Conservation (phyloP, 768 basidiomycete genomes). For the Tulasnella sp. region DNA sequence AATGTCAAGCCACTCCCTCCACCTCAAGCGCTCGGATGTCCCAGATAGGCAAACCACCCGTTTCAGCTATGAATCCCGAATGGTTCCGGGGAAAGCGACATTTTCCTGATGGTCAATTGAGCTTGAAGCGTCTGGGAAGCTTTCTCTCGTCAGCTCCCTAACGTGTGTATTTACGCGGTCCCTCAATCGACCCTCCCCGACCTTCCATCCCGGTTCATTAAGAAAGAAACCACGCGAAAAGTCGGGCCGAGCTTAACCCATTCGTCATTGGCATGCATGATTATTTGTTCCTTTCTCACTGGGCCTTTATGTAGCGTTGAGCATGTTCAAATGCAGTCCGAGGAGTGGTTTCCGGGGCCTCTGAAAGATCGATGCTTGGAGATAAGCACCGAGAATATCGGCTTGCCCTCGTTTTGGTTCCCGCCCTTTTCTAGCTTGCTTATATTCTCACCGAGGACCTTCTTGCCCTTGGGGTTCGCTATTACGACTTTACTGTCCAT, state of each 20-base stretch:
- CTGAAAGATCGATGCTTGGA: no score
- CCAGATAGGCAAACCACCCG: no score
- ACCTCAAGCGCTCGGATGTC: no score
- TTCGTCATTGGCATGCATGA: neutral
- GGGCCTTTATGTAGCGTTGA: no score
- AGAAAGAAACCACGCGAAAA: neutral
- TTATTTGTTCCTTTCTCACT: no score
- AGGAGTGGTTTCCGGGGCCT: no score
- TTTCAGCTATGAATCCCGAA: no score
- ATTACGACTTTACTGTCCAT: neutral
- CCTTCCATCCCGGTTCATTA: neutral
- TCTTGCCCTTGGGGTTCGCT: neutral
- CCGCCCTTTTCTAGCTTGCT: no score
- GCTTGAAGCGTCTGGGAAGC: neutral
- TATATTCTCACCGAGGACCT: neutral
- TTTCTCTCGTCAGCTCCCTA: neutral
- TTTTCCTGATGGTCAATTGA: neutral
- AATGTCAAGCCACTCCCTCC: no score
- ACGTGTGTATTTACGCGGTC: neutral
- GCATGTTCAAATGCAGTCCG: no score
- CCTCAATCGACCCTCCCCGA: neutral
- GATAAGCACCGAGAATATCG: no score
- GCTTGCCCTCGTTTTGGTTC: no score
- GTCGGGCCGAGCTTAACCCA: neutral
- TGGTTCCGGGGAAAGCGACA: neutral